Percentiles rank a stretch among this genome's conserved stretches.
Evolutionary conservation across 225 moss, liverwort and hornwort genomes (phyloP).

Genomic region (Bryum argenteum): DNA sequence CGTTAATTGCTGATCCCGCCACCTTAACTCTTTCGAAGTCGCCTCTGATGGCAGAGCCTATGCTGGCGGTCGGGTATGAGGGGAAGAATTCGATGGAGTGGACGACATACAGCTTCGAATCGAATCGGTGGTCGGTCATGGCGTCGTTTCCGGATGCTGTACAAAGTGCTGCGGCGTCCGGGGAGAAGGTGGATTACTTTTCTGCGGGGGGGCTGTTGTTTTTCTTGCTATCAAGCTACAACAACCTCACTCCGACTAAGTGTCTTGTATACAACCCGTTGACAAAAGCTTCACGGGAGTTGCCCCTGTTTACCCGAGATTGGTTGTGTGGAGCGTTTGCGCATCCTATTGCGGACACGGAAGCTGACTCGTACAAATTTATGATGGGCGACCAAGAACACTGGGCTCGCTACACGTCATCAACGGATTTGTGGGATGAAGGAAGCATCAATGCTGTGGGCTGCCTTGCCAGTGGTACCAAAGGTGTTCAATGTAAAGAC

Average conservation of each 20-base stretch:
- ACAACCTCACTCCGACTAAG: constrained; percentile 36
- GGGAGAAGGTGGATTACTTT: constrained; percentile 45
- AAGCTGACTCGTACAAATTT: constrained; percentile 43
- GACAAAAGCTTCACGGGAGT: constrained; percentile 34
- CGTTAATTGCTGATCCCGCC: constrained; percentile 22
- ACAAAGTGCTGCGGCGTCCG: constrained; percentile 30
- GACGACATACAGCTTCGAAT: constrained; percentile 44
- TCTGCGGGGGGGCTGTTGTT: constrained; percentile 52
- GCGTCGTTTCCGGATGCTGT: constrained; percentile 36
- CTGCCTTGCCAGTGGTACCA: constrained; percentile 50
- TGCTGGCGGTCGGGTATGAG: constrained; percentile 51
- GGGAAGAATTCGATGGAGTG: constrained; percentile 42
- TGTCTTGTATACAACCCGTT: constrained; percentile 51
- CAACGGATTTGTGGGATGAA: constrained; percentile 42
- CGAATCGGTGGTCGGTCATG: constrained; percentile 41
- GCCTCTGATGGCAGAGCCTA: constrained; percentile 48
- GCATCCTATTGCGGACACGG: constrained; percentile 39
- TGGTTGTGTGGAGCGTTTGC: constrained; percentile 57
- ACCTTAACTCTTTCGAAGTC: constrained; percentile 33
- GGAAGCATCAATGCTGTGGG: constrained; percentile 47
- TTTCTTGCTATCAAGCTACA: constrained; percentile 47
- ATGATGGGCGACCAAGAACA: constrained; percentile 57
- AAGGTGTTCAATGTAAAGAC: constrained; percentile 53
- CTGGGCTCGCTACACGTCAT: constrained; percentile 42
- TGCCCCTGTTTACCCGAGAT: constrained; percentile 41